These are phyloP conservation scores for Dendrobium officinale DNA, from an alignment of 106 monocot species.

Conservation along the genomic window DNA sequence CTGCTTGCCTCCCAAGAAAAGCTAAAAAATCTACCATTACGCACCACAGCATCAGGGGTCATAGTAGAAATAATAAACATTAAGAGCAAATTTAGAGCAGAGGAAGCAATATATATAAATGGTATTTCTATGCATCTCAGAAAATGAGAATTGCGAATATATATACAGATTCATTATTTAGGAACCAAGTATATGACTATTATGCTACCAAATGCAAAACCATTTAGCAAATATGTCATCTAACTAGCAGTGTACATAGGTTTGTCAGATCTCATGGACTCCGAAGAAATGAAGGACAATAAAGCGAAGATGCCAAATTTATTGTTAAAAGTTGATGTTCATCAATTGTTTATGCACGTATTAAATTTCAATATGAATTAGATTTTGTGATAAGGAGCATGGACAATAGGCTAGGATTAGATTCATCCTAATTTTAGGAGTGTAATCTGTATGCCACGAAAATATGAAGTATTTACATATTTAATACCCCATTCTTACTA, in stretches of 20 bases:
- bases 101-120: background rate
- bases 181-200: background rate
- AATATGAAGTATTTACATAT: too few relatives aligned
- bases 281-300: background rate
- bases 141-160: background rate
- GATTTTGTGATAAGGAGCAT: too few relatives aligned
- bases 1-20: slow-evolving; percentile 74
- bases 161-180: background rate
- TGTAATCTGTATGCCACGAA: too few relatives aligned
- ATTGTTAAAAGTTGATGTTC: background rate
- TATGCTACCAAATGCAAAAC: background rate
- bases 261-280: background rate
- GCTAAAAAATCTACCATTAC: slow-evolving; percentile 66
- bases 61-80: slow-evolving; percentile 6
- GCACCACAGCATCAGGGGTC: slow-evolving; percentile 5
- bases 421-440: too few relatives aligned
- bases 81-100: background rate
- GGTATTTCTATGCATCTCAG: background rate
- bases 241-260: background rate
- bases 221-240: background rate
- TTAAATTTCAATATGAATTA: too few relatives aligned
- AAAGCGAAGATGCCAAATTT: background rate
- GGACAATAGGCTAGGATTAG: too few relatives aligned
- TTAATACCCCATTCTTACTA: too few relatives aligned
- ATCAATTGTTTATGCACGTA: too few relatives aligned